Base-by-base conservation (phyloP, 495 filamentous ascomycete genomes). In the Neurospora sp. region DNA sequence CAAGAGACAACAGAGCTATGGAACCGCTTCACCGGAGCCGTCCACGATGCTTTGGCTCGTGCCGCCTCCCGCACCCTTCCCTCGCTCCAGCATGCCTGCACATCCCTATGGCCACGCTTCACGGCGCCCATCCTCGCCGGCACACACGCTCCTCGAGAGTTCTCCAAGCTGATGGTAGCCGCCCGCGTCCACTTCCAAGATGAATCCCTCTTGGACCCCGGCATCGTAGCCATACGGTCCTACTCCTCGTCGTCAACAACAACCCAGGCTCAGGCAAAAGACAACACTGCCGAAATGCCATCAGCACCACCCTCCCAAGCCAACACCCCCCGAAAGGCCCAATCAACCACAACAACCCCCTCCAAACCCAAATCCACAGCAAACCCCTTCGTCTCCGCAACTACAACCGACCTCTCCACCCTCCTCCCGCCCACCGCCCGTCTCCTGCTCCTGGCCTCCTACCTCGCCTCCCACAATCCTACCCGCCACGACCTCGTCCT, bases 381-480 rank as follows among this genome's bases (percentile, higher is more conserved):
- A n/a, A 41, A 41, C 20, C 39, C 69, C 39, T 11, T 23, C 3
- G 16, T 74, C 71, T 37, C 71, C 38, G 77, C 83, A 39, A 35
- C 62, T 27, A 11, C 72, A 0, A 37, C 78, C 4, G 81, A 81
- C 75, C 77, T 83, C 1, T 81, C 85, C 1, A 39, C 78, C 75
- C 86, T 87, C 38, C 86, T 98, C 35, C 93, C 94, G 12, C 92
- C 93, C 75, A 93, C 92, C 78, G 90, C 96, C 27, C 91, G 93
- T 66, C 84, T 93, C 46, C 88, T 98, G 72, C 87, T 99, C 16
- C 88, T 95, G 44, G 92, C 94, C 69, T 90, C 94, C 27, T 99
- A 97, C 82, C 89, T 99, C 5, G 93, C 95, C 74, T 97, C 94
- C 5, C 92, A 94, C 83, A 98, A 93, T 78, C 90, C 92, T 1